Base-by-base conservation (phyloP, 139 green algal species). In the Edaphochlamys debaryana region DNA sequence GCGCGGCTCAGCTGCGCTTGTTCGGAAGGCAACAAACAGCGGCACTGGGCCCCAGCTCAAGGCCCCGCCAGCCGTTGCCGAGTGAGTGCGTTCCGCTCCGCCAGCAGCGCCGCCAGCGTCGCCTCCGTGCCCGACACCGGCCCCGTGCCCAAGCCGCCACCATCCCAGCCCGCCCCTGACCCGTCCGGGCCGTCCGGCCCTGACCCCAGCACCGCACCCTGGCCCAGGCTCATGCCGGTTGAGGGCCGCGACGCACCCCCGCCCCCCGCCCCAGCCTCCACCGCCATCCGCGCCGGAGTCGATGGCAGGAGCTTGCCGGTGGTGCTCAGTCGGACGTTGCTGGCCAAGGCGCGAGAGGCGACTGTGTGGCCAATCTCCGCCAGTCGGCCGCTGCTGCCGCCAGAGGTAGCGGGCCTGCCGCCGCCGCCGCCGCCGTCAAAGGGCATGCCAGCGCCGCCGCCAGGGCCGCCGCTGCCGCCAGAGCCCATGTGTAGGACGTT, bases 241-340 rank as follows among this genome's bases (percentile, higher is more conserved):
- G n/a, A n/a, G n/a, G n/a, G n/a, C n/a, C n/a, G n/a, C n/a, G n/a
- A n/a, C 5, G 22, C 67, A 5, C 25, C 38, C 0, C 63, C 48
- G 32, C 13, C 64, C 0, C 40, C 63, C 6, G 22, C 77, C 19
- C 36, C 72, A 0, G 77, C 77, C 42, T 73, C 64, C 8, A 74
- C 77, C 9, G 77, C 77, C 45, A 83, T 74, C 22, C 77, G 37
- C 6, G 77, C 77, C 3, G 77, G 63, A 25, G 77, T 42, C 17
- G 63, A 42, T 2, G 77, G 64, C 62, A 83, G 64, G 3, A 83
- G 77, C 77, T 74, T 67, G 1, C 77, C 77, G 34, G 63, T 83
- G 30, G 63, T 83, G 29, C 77, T 83, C 19, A 81, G 75, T 6
- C 75, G 60, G 6, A 81, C 75, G 34, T 60, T 41, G 30, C 60